These are phyloP conservation scores for Russula ochroleuca DNA, from an alignment of 768 basidiomycete genomes.

Conservation along the genomic window DNA sequence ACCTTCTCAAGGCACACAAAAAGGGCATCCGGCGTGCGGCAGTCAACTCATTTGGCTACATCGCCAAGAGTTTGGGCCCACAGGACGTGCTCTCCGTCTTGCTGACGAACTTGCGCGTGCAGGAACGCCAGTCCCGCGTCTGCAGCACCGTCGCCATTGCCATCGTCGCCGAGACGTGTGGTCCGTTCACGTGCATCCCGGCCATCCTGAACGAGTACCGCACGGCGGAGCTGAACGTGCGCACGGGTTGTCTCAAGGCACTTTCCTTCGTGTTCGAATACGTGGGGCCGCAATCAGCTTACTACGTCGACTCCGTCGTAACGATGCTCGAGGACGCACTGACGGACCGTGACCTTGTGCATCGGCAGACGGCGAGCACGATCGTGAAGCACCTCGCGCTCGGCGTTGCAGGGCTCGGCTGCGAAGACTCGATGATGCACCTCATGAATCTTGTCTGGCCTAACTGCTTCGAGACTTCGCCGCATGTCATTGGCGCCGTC, in stretches of 20 bases:
- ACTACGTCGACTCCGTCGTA: conserved; percentile 95
- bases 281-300: conserved; percentile 92
- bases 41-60: conserved; percentile 99
- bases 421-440: conserved; percentile 97
- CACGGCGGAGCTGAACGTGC: conserved; percentile 96
- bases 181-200: conserved; percentile 97
- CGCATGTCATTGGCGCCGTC: conserved; percentile 96
- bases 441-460: conserved; percentile 99
- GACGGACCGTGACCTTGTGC: conserved; percentile 96
- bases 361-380: conserved; percentile 95
- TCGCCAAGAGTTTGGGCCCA: conserved; percentile 98
- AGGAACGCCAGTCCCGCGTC: conserved; percentile 98
- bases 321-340: conserved; percentile 98
- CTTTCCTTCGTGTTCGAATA: conserved; percentile 99
- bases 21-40: conserved; percentile 98
- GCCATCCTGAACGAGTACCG: conserved; percentile 98
- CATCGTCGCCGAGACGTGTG: conserved; percentile 91
- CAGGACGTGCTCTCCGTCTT: conserved; percentile 96
- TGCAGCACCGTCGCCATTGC: conserved; percentile 98
- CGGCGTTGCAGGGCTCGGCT: conserved; percentile 94
- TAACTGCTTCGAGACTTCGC: conserved; percentile 97
- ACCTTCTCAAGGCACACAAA: conserved; percentile 97
- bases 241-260: conserved; percentile 97
- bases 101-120: conserved; percentile 93
- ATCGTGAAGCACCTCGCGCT: conserved; percentile 98